A percentile compares a stretch with the other conserved stretches of the same genome.
Conservation (phyloP, 2,329 filamentous ascomycete genomes). For the Colletotrichum musae region DNA sequence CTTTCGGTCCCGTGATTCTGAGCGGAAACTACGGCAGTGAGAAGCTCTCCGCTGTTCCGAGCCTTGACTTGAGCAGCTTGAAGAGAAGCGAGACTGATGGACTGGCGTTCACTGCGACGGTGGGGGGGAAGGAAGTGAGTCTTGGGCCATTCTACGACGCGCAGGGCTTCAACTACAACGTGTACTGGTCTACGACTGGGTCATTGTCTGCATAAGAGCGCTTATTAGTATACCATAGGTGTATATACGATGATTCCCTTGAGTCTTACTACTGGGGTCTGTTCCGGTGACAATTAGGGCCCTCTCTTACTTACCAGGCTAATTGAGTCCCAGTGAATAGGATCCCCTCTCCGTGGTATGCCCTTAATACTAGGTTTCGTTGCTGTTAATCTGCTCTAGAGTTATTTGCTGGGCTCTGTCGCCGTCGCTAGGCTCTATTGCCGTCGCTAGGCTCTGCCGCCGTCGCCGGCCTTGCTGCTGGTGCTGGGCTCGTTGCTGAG, state of each 20-base stretch:
- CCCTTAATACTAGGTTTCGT: no score
- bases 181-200: slow-evolving; percentile 53
- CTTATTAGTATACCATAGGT: background rate
- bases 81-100: slow-evolving; percentile 42
- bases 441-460: no score
- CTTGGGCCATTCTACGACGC: slow-evolving; percentile 59
- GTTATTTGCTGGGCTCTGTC: no score
- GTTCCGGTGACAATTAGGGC: no score
- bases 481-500: no score
- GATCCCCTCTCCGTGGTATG: no score
- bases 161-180: slow-evolving; percentile 58
- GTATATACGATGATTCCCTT: background rate
- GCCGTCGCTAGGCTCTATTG: no score
- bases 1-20: slow-evolving; percentile 62
- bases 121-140: slow-evolving; percentile 48
- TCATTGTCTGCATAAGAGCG: background rate
- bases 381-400: no score
- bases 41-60: slow-evolving; percentile 46
- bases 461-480: no score
- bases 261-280: no score
- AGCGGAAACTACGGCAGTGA: slow-evolving; percentile 60
- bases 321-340: no score
- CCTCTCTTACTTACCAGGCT: no score
- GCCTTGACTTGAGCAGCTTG: slow-evolving; percentile 49
- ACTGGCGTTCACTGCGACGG: slow-evolving; percentile 52